Evolutionary conservation across 768 basidiomycete genomes (phyloP), one percentile per base, ranked within the genome.

Genomic region (Amanita rimosa): DNA sequence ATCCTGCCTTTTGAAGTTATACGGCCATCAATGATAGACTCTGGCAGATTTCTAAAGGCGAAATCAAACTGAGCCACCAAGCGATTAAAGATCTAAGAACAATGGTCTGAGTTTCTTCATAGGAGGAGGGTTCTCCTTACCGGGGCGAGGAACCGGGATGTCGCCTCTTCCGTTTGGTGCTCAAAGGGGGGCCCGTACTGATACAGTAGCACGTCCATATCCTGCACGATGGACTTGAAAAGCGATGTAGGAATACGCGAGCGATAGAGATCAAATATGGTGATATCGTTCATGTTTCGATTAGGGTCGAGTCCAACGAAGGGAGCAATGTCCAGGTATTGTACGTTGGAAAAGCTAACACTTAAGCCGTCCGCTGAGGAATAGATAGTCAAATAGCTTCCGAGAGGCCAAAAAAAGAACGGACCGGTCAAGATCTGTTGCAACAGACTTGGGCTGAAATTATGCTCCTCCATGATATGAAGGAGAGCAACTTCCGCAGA

Each of bases 221-320:
- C 58, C 33, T 41, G 37, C 19, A 59, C 56, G 36, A 60, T 60
- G 5, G 54, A 46, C 48, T 31, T 55, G 51, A 58, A 60, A 51
- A 60, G 31, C n/a, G 22, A 4, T 10, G 55, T 58, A 51, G 55
- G 55, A 51, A 60, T 58, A 21, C 58, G 55, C 53, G 58, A 56
- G 44, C 55, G 57, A 33, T 55, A 39, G 49, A 58, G 29, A 41
- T 57, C 52, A 50, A 60, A 58, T 11, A 35, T 55, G 29, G 34
- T 33, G 47, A 50, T 50, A 41, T 58, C 58, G 16, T 45, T 38
- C 41, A 58, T n/a, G 33, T 40, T 52, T 33, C 16, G 47, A 16
- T 24, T 3, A 33, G 54, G 54, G 31, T 53, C 44, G 35, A 57
- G 57, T 50, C 55, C 55, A 21, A 58, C 57, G 47, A 54, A 46